Percentiles rank a stretch among this genome's conserved stretches.
These are phyloP conservation scores for Ambrosiella cleistominuta DNA, from an alignment of 2,329 filamentous ascomycete genomes.

Conservation along the genomic window DNA sequence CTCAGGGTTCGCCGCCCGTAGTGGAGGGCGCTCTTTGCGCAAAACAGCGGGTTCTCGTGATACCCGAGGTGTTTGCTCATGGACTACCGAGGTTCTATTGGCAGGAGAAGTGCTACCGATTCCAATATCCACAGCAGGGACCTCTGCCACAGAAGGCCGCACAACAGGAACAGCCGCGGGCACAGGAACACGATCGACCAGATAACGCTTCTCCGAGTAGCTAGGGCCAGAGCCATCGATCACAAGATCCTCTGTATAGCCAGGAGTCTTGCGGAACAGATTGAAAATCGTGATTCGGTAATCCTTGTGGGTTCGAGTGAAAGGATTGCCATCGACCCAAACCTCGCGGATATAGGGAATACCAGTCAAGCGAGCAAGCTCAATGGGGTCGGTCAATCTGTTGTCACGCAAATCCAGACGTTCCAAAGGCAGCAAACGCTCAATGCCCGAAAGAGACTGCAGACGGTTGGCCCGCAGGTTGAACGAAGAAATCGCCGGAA, in stretches of 20 bases:
- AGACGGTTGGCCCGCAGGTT: slow-evolving; percentile 83
- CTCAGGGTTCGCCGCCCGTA: slow-evolving; percentile 38
- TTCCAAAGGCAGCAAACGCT: slow-evolving; percentile 75
- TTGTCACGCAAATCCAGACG: slow-evolving; percentile 86
- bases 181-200: slow-evolving; percentile 67
- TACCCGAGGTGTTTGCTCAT: slow-evolving; percentile 24
- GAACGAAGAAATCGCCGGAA: slow-evolving; percentile 83
- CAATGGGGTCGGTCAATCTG: slow-evolving; percentile 71
- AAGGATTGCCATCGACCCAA: slow-evolving; percentile 83
- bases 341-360: slow-evolving; percentile 86
- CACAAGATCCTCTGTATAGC: slow-evolving; percentile 75
- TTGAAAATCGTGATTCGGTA: slow-evolving; percentile 92
- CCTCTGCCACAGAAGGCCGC: slow-evolving; percentile 46
- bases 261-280: slow-evolving; percentile 75
- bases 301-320: slow-evolving; percentile 67
- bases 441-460: slow-evolving; percentile 71
- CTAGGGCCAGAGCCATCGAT: slow-evolving; percentile 72
- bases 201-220: slow-evolving; percentile 69
- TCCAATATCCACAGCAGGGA: slow-evolving; percentile 40
- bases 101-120: slow-evolving; percentile 10
- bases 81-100: slow-evolving; percentile 44
- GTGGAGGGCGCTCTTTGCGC: slow-evolving; percentile 40
- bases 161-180: slow-evolving; percentile 62
- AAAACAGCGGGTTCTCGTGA: slow-evolving; percentile 20
- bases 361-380: slow-evolving; percentile 73